Conservation (phyloP, 2,329 filamentous ascomycete genomes). For the Trichoderma sp. region DNA sequence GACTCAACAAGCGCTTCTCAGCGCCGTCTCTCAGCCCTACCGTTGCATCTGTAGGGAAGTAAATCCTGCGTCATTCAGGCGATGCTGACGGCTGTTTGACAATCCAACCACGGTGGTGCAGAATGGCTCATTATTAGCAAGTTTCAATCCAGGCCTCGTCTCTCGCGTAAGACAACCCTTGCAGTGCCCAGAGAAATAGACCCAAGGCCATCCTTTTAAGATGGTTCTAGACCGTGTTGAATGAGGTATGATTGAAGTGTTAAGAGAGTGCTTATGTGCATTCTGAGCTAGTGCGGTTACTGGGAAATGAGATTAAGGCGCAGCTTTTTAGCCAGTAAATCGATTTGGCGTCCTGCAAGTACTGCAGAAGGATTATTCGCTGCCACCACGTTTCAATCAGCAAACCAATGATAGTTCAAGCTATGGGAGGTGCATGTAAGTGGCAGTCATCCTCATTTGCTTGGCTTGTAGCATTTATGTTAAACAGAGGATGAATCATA, state of each 20-base stretch:
- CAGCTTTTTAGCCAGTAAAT: not conserved
- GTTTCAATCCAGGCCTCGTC: not conserved
- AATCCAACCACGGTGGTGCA: not conserved
- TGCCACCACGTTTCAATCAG: not conserved
- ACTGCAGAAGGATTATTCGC: not conserved
- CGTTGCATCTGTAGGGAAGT: not conserved
- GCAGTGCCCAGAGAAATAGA: not conserved
- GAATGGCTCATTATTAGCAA: not conserved
- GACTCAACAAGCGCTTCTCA: not conserved
- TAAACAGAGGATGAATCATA: not conserved
- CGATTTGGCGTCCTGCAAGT: not conserved
- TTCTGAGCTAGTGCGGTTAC: not conserved
- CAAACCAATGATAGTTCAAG: not conserved
- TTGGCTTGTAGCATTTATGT: not conserved
- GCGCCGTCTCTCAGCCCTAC: conserved; percentile 7
- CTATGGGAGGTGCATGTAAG: not conserved
- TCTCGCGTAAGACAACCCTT: not conserved
- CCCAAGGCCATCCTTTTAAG: not conserved
- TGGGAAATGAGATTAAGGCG: not conserved
- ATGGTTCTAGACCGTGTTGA: not conserved
- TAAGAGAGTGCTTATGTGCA: conserved; percentile 5
- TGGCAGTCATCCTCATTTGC: not conserved
- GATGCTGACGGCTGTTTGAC: not conserved
- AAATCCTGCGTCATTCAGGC: not conserved
- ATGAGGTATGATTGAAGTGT: not conserved